phyloP scores from a whole-genome alignment of 345 rosid species.

The Eucalyptus albens region DNA sequence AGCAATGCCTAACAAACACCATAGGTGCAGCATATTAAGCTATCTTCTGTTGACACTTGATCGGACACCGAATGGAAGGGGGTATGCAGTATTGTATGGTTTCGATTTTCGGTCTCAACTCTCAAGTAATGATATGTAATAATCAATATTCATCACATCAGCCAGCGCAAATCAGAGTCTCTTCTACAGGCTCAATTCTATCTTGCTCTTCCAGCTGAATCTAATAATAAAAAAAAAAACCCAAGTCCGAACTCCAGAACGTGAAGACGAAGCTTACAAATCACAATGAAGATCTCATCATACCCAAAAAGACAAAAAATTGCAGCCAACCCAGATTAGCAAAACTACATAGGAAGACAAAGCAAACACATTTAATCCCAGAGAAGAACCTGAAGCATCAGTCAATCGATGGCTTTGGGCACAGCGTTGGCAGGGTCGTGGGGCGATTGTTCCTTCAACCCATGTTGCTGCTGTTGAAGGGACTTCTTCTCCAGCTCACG shows the following conservation, averaged over 20 bases:
- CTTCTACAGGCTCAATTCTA: not conserved
- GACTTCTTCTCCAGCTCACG: slow-evolving; percentile 50
- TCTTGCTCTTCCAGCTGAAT: not conserved
- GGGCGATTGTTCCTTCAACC: slow-evolving; percentile 2
- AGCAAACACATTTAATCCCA: not conserved
- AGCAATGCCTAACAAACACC: not conserved
- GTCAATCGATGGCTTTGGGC: slow-evolving; percentile 25
- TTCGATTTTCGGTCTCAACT: not conserved
- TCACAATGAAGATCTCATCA: not conserved
- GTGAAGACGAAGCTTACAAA: not conserved
- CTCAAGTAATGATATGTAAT: not conserved
- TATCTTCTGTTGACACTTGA: not conserved
- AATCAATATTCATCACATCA: not conserved
- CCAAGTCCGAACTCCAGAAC: not conserved
- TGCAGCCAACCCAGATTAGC: not conserved
- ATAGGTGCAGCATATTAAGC: not conserved
- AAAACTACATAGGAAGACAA: not conserved
- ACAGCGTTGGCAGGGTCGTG: slow-evolving; percentile 15
- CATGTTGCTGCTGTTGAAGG: slow-evolving; percentile 16
- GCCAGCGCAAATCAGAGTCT: not conserved
- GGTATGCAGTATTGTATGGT: not conserved
- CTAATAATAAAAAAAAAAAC: not conserved
- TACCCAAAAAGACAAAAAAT: not conserved
- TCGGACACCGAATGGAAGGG: not conserved
- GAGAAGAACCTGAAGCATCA: not conserved